Evolutionary conservation across 1,139 yeast genomes (phyloP), one percentile per base, ranked within the genome.

Genomic region (Chernovozyma sophiae-reginae): DNA sequence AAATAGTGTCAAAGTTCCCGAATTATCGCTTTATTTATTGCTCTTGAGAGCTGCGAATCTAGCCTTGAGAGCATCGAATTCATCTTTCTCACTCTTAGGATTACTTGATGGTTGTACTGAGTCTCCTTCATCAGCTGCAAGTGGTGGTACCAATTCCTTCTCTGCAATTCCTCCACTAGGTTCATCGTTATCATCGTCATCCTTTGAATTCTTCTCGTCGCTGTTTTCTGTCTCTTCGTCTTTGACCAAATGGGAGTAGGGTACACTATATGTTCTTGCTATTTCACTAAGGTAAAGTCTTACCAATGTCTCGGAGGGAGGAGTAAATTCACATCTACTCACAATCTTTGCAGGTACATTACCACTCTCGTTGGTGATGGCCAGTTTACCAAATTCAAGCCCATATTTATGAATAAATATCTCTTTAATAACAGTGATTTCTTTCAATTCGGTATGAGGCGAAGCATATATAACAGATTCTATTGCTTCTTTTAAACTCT

Each of bases 241-340:
- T n/a, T 56, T 69, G 3, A 56, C 58, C 39, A 80, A 54, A 17
- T 78, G 81, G 33, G 86, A 77, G 51, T 77, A 86, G 1, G 90
- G 86, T 2, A 81, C 94, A 30, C 72, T 73, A 53, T 89, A 89
- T 0, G 95, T 86, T 41, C 71, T 68, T 1, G 96, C 95, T 43
- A 89, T 87, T 51, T 89, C 97, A 40, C 76, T 66, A 43, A 89
- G 63, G 53, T 89, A 89, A 42, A 85, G 59, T 18, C 74, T 70
- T 2, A 87, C 95, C 41, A 87, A 66, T 19, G 72, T 78, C 30
- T 68, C 72, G 4, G 73, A 61, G 0, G 96, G 96, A 3, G 95
- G 80, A 35, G 74, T 79, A 2, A 82, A 75, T 17, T 73, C 66
- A 44, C 94, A 79, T 43, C 92, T 64, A 35, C 71, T 72, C 17